Evolutionary conservation across 805 yeast genomes (phyloP).

Genomic region (Candida tammaniensis): DNA sequence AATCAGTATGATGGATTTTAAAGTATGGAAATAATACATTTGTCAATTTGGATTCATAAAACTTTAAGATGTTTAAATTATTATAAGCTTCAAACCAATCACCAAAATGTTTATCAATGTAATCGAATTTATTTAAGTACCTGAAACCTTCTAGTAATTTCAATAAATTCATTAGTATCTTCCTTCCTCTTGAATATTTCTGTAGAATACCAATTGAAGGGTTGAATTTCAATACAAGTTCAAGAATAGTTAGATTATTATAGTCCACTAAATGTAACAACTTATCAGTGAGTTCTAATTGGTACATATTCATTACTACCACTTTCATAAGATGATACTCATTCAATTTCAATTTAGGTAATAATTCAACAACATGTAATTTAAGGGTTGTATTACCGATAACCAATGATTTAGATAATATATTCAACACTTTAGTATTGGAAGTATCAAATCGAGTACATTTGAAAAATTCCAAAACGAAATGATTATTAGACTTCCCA

Average conservation of each 20-base stretch:
- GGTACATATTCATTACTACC: constrained; percentile 8
- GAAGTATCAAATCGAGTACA: constrained; percentile 48
- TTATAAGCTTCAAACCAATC: constrained; percentile 54
- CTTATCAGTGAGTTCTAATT: constrained; percentile 5
- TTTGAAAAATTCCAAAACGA: constrained; percentile 55
- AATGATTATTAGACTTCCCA: constrained; percentile 40
- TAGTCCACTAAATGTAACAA: constrained; percentile 2
- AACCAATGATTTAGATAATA: constrained; percentile 64
- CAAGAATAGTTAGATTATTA: background rate
- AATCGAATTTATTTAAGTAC: constrained; percentile 56
- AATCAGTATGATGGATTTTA: constrained; percentile 5
- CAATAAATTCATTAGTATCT: constrained; percentile 60
- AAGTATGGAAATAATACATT: constrained; percentile 23
- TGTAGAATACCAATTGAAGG: constrained; percentile 51
- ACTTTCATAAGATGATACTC: constrained; percentile 5
- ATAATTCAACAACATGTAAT: constrained; percentile 14
- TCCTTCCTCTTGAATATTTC: constrained; percentile 26
- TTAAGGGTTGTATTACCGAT: constrained; percentile 54
- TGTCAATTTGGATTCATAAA: constrained; percentile 42
- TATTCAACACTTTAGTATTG: constrained; percentile 10
- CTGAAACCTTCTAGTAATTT: constrained; percentile 68
- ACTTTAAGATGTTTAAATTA: constrained; percentile 45
- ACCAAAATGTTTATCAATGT: constrained; percentile 62
- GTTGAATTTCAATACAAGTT: constrained; percentile 31
- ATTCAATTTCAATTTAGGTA: constrained; percentile 7